These are phyloP conservation scores for Aechmea fasciata DNA, from an alignment of 176 grass and related monocot genomes.

Conservation along the genomic window DNA sequence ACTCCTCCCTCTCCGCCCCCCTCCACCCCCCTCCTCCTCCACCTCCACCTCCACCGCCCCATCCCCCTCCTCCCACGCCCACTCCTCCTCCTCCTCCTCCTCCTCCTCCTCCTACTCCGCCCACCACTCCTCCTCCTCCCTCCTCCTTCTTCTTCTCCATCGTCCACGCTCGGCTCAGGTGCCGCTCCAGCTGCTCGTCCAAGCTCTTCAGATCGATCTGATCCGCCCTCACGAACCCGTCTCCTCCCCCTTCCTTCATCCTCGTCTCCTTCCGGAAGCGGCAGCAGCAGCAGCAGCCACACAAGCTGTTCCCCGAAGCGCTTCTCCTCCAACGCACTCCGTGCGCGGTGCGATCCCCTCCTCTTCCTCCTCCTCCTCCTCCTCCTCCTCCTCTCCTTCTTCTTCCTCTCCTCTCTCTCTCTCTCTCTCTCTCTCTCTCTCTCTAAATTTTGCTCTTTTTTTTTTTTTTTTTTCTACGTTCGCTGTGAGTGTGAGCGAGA, in stretches of 20 bases:
- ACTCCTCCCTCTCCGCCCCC: conserved; percentile 48
- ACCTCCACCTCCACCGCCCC: no score
- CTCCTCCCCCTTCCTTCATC: conserved; percentile 26
- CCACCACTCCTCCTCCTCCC: conserved; percentile 1
- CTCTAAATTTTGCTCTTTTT: not conserved
- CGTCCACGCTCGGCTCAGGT: conserved; percentile 76
- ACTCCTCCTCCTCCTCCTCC: conserved; percentile 69
- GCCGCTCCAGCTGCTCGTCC: conserved; percentile 92
- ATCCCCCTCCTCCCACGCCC: not conserved
- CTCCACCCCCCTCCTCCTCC: not conserved
- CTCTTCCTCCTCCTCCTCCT: conserved; percentile 15
- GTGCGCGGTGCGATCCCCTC: conserved; percentile 2
- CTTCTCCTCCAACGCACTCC: not conserved
- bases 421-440: conserved; percentile 15
- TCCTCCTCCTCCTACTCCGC: conserved; percentile 25
- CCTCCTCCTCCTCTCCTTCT: not conserved
- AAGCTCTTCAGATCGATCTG: conserved; percentile 68
- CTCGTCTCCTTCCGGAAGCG: not conserved
- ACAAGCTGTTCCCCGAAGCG: not conserved
- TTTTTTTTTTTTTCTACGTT: not conserved
- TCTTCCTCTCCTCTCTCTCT: not conserved
- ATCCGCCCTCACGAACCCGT: conserved; percentile 70
- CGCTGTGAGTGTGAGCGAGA: not conserved
- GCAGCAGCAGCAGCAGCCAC: not conserved
- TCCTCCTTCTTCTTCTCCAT: conserved; percentile 94